Conservation (phyloP, 495 filamentous ascomycete genomes). For the Neurospora cerealis region DNA sequence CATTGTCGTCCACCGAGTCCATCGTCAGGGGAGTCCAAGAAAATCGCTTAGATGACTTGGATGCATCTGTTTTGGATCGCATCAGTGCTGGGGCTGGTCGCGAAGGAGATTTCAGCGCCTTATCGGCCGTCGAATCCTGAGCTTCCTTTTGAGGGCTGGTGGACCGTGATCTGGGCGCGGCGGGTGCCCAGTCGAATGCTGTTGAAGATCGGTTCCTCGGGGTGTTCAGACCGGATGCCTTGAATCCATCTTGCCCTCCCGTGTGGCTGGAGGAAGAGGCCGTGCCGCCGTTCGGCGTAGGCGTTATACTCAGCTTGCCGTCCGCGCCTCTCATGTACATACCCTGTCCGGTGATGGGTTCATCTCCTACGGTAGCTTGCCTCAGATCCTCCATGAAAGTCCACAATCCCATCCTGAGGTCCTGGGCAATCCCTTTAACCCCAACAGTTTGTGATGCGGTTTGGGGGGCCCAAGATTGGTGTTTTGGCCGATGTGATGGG, state of each 20-base stretch:
- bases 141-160: neutral
- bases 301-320: constrained; percentile 25
- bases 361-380: constrained; percentile 91
- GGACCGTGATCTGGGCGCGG: neutral
- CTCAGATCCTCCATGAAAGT: constrained; percentile 92
- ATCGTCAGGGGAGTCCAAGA: constrained; percentile 39
- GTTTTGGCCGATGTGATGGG: constrained; percentile 25
- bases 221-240: constrained; percentile 15
- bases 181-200: constrained; percentile 16
- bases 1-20: constrained; percentile 51
- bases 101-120: constrained; percentile 3
- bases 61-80: constrained; percentile 20
- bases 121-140: neutral
- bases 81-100: constrained; percentile 9
- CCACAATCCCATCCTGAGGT: constrained; percentile 85
- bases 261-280: neutral
- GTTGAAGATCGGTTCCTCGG: constrained; percentile 8
- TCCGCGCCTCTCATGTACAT: constrained; percentile 24
- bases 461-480: constrained; percentile 38
- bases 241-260: constrained; percentile 27
- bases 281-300: constrained; percentile 23
- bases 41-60: constrained; percentile 30
- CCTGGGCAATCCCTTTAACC: constrained; percentile 78
- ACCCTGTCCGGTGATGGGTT: constrained; percentile 55
- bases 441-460: constrained; percentile 24